Conservation (phyloP, 2,329 filamentous ascomycete genomes). For the Xylariaceae sp. region DNA sequence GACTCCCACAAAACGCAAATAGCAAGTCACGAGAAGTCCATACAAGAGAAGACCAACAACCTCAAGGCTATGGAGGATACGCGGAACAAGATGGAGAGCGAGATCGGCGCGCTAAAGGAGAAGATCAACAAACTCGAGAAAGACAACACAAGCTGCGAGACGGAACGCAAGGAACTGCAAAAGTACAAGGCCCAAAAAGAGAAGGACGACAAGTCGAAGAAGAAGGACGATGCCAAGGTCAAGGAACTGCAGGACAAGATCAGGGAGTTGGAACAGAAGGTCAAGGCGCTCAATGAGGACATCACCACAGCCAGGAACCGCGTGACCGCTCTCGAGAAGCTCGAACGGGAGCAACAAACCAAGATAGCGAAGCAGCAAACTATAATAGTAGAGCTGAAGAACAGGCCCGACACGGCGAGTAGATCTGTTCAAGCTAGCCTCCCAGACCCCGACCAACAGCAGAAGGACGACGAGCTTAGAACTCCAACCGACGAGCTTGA, state of each 20-base stretch:
- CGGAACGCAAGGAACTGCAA: neutral
- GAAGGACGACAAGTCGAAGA: neutral
- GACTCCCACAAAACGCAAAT: neutral
- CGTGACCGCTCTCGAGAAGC: slow-evolving; percentile 4
- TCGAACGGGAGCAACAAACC: slow-evolving; percentile 1
- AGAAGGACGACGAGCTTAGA: too few species aligned
- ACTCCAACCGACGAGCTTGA: too few species aligned
- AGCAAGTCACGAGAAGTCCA: neutral
- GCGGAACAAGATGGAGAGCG: neutral
- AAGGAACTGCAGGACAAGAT: slow-evolving; percentile 4
- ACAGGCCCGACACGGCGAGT: too few species aligned
- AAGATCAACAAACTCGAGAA: neutral
- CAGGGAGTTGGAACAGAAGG: slow-evolving; percentile 9
- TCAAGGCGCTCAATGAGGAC: too few species aligned
- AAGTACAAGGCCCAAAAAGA: neutral
- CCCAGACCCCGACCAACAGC: too few species aligned
- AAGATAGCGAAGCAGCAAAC: neutral
- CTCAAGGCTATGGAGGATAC: neutral
- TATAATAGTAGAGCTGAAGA: neutral
- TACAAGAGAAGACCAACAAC: neutral
- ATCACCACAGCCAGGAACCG: neutral
- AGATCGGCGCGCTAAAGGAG: neutral
- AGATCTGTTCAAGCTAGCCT: too few species aligned
- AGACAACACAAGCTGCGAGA: neutral
- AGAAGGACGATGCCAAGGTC: slow-evolving; percentile 1